Evolutionary conservation across 495 filamentous ascomycete species (phyloP).

Genomic region (Neurospora tetraspora): DNA sequence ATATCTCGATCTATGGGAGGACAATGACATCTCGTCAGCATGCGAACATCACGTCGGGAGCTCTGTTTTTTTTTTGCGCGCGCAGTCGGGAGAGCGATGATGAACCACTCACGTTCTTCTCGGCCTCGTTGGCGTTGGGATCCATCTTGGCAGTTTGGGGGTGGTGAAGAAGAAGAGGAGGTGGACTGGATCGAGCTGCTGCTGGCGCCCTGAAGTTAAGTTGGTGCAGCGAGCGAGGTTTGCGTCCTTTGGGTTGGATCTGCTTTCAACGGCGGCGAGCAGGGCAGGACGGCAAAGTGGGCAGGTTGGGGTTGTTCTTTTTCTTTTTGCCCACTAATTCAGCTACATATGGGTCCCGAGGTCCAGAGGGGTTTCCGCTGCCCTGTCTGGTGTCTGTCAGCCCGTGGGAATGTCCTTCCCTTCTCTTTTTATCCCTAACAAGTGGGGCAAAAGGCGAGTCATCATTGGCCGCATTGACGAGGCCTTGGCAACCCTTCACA

Average conservation of each 20-base stretch:
- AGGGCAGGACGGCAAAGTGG: background rate
- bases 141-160: slow-evolving; percentile 55
- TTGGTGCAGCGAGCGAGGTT: background rate
- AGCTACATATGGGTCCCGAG: background rate
- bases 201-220: background rate
- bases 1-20: slow-evolving; percentile 53
- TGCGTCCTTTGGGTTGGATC: background rate
- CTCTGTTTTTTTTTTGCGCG: slow-evolving; percentile 1
- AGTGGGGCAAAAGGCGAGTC: background rate
- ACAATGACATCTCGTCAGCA: slow-evolving; percentile 10
- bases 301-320: background rate
- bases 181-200: background rate
- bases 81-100: slow-evolving; percentile 2
- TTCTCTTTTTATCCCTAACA: background rate
- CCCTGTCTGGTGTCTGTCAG: background rate
- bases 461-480: background rate
- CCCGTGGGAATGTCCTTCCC: background rate
- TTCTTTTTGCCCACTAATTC: background rate
- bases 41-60: background rate
- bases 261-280: background rate
- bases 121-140: slow-evolving; percentile 79
- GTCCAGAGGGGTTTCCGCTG: background rate
- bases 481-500: background rate
- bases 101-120: slow-evolving; percentile 72
- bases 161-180: background rate